Base-by-base conservation (phyloP, 257 asterid species). In the Primulina tabacum region DNA sequence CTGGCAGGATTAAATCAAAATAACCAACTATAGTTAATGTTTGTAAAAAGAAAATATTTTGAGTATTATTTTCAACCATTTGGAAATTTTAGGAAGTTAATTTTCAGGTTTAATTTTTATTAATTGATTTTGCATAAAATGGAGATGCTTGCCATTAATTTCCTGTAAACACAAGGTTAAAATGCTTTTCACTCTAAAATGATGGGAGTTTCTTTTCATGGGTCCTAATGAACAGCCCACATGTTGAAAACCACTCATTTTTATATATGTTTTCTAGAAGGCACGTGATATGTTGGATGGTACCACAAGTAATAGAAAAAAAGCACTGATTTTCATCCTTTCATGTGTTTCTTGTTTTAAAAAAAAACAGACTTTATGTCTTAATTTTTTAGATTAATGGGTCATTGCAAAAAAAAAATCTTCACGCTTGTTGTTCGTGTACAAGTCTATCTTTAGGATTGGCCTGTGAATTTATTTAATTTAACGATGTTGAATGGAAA, bases 151-250 rank as follows among this genome's bases (percentile, higher is more conserved):
- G 50, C 50, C 50, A 38, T 38, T 38, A 38, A 11, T 38, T 33
- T 38, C 55, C 18, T 43, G 53, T 14, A 14, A 43, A 43, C 18
- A 11, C 55, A 14, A 43, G 55, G 55, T 43, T 43, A 12, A 43
- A 43, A 43, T 43, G 55, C 55, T 14, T 43, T 43, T 12, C 55
- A 43, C 33, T 24, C 55, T 47, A 50, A 50, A 14, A 24, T 60
- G 37, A 26, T 34, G 58, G 61, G 58, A 57, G n/a, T 50, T 50
- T 50, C 8, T 70, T n/a, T 37, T 50, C 35, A 18, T 17, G 66
- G 2, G 67, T 69, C 64, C 53, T 69, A 32, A 60, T 61, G 60
- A 59, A 37, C 32, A 29, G 32, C 20, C 17, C 29, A 50, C 33
- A 50, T 17, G 55, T 50, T 26, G 40, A 34, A 35, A 33, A 65